Conservation (phyloP, 257 asterid species). For the Paulownia fortunei region DNA sequence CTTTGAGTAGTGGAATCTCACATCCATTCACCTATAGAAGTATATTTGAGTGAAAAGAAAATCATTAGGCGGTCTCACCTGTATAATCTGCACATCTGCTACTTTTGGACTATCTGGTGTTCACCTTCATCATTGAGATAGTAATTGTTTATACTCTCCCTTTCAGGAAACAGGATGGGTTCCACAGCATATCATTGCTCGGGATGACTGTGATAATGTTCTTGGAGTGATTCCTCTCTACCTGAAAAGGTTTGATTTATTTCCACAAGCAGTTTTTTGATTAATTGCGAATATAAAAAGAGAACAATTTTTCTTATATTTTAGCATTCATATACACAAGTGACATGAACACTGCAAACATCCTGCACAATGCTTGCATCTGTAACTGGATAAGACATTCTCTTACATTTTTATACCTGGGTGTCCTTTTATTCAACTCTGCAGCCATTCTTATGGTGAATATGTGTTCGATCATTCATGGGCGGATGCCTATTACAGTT, state of each 20-base stretch:
- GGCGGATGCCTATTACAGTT: constrained; percentile 94
- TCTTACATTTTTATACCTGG: constrained; percentile 28
- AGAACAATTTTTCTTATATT: not conserved
- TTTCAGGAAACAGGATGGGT: constrained; percentile 95
- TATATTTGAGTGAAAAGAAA: constrained; percentile 3
- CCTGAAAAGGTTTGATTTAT: constrained; percentile 76
- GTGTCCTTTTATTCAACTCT: constrained; percentile 37
- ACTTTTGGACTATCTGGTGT: constrained; percentile 8
- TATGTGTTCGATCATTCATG: constrained; percentile 98
- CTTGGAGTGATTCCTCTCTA: constrained; percentile 95
- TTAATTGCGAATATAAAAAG: constrained; percentile 2
- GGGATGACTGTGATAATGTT: constrained; percentile 62
- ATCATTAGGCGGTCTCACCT: not conserved
- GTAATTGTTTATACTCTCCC: constrained; percentile 26
- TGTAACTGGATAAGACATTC: not conserved
- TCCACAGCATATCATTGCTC: constrained; percentile 86
- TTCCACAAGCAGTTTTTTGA: not conserved
- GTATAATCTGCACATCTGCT: constrained; percentile 18
- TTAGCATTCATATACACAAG: not conserved
- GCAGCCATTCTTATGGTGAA: constrained; percentile 99
- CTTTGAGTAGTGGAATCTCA: constrained; percentile 3
- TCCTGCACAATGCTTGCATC: not conserved
- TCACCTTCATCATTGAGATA: constrained; percentile 29
- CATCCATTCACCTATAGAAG: not conserved
- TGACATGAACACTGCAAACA: constrained; percentile 10